These are phyloP conservation scores for Phytophthora sansomeana DNA, from an alignment of 352 stramenopile species.

Conservation along the genomic window DNA sequence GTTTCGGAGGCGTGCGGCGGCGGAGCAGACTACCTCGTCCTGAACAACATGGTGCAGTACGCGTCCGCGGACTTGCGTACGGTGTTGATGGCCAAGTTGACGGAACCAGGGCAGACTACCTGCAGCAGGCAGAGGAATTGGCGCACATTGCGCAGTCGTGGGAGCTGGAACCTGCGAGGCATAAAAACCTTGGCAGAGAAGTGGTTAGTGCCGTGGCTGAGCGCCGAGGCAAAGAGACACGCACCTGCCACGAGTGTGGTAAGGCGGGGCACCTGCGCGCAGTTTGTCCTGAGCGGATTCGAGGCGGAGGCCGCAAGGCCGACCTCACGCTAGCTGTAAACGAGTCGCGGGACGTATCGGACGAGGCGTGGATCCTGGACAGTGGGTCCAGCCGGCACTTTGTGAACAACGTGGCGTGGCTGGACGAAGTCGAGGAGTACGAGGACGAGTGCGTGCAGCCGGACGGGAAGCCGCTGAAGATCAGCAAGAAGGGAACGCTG, in stretches of 20 bases:
- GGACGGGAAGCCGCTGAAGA: not conserved
- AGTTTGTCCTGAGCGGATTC: not conserved
- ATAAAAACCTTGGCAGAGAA: conserved; percentile 1
- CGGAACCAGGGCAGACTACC: not conserved
- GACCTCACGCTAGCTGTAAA: not conserved
- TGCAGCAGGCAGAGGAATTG: too few relatives aligned
- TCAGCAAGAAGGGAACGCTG: not conserved
- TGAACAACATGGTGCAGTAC: conserved; percentile 21
- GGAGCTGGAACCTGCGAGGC: not conserved
- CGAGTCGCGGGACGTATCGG: not conserved
- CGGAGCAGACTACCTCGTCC: conserved; percentile 6
- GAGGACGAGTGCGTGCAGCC: not conserved
- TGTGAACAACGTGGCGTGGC: not conserved
- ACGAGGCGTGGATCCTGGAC: conserved; percentile 7
- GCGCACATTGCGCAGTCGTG: conserved; percentile 2
- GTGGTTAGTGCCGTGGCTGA: not conserved
- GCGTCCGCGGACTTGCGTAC: conserved; percentile 12
- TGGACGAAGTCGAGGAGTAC: conserved; percentile 7
- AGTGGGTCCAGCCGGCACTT: conserved; percentile 8
- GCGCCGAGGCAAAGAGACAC: not conserved
- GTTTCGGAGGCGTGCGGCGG: not conserved
- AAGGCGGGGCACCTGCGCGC: not conserved
- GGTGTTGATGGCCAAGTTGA: conserved; percentile 11
- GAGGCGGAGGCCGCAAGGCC: not conserved
- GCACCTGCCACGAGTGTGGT: conserved; percentile 3